Conservation (phyloP, 768 basidiomycete species). For the Baorangia bicolor region DNA sequence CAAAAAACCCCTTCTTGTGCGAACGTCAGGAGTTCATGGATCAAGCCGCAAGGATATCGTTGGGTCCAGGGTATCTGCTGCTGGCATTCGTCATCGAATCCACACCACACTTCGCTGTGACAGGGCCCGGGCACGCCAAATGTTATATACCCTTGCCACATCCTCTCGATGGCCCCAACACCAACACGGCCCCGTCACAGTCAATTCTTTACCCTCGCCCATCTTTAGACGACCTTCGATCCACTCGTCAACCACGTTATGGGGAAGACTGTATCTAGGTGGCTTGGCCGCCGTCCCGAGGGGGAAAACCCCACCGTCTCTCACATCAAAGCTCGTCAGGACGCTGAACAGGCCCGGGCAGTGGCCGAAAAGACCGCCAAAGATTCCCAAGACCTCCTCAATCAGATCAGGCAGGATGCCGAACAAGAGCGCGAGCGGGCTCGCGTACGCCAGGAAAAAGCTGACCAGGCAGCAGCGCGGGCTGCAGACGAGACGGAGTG, state of each 20-base stretch:
- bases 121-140: not conserved
- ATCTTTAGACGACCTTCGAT: not conserved
- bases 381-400: not conserved
- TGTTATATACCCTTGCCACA: not conserved
- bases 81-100: not conserved
- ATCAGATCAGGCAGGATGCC: not conserved
- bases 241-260: not conserved
- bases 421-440: too few species aligned
- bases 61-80: not conserved
- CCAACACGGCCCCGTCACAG: not conserved
- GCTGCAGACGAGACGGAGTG: too few species aligned
- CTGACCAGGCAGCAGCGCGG: too few species aligned
- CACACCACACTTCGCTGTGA: not conserved
- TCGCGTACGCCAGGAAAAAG: too few species aligned
- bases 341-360: constrained; percentile 5
- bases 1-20: not conserved
- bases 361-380: constrained; percentile 4
- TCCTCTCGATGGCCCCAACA: not conserved
- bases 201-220: not conserved
- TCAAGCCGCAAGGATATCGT: not conserved
- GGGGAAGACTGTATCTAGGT: not conserved
- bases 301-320: constrained; percentile 1
- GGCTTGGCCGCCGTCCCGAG: not conserved
- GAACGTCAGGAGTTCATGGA: not conserved
- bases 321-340: constrained; percentile 11